Conservation (phyloP, 176 grass and related monocot genomes). For the Carex cristatella region DNA sequence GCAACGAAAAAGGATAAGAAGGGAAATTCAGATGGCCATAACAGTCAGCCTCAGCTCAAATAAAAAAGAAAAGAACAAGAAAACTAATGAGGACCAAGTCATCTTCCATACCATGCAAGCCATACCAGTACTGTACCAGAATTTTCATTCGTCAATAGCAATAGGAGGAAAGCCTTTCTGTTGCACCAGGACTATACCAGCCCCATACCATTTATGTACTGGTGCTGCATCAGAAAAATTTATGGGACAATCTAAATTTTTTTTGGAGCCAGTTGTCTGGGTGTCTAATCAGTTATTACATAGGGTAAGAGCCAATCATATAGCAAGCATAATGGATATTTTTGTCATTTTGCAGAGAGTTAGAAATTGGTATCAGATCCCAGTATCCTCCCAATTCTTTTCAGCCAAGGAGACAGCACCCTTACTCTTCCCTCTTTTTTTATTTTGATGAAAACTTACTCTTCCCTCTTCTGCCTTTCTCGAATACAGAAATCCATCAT, state of each 20-base stretch:
- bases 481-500: background rate
- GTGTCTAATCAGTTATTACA: no score
- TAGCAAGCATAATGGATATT: no score
- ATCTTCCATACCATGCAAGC: background rate
- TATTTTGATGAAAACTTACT: no score
- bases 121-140: background rate
- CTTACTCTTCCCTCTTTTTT: no score
- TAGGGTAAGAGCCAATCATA: no score
- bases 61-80: background rate
- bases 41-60: background rate
- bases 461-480: no score
- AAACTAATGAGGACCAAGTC: background rate
- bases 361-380: no score
- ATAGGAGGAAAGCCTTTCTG: background rate
- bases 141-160: background rate
- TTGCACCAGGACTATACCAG: background rate
- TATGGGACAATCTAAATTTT: no score
- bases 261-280: no score
- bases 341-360: no score
- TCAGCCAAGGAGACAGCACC: no score
- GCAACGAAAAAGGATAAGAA: background rate
- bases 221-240: background rate
- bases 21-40: background rate
- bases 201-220: background rate
- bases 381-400: no score